A percentile compares a stretch with the other conserved stretches of the same genome.
phyloP scores from a whole-genome alignment of 176 grass and related monocot genomes.

The Avena eriantha region DNA sequence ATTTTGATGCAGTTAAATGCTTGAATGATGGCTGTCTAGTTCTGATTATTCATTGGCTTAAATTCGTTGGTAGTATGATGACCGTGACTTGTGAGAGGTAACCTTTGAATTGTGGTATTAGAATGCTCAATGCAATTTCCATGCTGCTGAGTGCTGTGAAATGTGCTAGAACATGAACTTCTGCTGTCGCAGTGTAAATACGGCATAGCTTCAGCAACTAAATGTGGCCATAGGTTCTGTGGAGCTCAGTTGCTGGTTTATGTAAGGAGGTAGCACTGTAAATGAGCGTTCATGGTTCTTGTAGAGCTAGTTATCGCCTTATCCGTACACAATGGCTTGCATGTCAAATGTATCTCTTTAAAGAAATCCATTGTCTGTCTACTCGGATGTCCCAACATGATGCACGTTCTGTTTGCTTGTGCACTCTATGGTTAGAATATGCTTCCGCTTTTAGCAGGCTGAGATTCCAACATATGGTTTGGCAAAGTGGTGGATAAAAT shows the following conservation, averaged over 20 bases:
- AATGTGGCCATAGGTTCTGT: constrained; percentile 2
- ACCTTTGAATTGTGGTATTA: background rate
- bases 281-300: background rate
- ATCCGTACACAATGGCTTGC: background rate
- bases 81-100: background rate
- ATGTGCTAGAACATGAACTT: background rate
- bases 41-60: constrained; percentile 27
- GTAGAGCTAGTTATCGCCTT: background rate
- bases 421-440: constrained; percentile 2
- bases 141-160: constrained; percentile 10
- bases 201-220: constrained; percentile 11
- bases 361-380: background rate
- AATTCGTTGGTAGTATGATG: background rate
- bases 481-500: background rate
- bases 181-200: background rate
- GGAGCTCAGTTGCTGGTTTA: constrained; percentile 1
- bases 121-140: background rate
- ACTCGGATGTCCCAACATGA: background rate
- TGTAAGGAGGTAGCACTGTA: background rate
- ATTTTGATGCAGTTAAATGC: constrained; percentile 33
- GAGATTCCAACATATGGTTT: background rate
- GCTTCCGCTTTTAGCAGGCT: constrained; percentile 1
- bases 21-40: background rate
- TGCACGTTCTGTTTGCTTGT: background rate
- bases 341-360: background rate